Percentiles rank a stretch among this genome's conserved stretches.
phyloP scores from a whole-genome alignment of 257 asterid species.

The Solanum lycopersicoides region DNA sequence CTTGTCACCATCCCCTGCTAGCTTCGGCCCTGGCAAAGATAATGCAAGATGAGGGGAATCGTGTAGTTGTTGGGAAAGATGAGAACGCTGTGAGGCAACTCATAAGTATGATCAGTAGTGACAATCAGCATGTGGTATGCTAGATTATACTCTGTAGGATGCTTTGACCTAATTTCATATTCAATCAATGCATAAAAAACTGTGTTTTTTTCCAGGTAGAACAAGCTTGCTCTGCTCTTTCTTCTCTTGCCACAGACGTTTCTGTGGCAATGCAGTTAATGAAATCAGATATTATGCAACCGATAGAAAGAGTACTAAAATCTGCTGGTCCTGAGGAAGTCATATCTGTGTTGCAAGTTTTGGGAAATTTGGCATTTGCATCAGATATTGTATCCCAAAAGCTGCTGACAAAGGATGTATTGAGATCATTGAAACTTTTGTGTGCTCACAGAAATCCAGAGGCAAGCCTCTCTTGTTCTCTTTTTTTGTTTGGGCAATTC shows the following conservation, averaged over 20 bases:
- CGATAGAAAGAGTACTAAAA: conserved; percentile 80
- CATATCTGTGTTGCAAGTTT: conserved; percentile 81
- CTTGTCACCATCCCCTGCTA: conserved; percentile 97
- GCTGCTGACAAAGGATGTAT: conserved; percentile 78
- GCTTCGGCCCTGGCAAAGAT: conserved; percentile 98
- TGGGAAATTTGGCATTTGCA: conserved; percentile 77
- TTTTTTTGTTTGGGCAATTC: background rate
- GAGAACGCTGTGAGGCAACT: conserved; percentile 98
- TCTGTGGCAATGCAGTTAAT: conserved; percentile 88
- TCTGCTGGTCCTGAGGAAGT: conserved; percentile 73
- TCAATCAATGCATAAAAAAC: conserved; percentile 5
- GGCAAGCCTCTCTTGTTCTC: conserved; percentile 42
- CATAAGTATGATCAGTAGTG: conserved; percentile 98
- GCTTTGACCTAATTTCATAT: conserved; percentile 1
- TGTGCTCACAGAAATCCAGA: conserved; percentile 79
- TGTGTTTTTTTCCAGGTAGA: conserved; percentile 54
- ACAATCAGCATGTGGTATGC: conserved; percentile 94
- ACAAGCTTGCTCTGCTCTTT: conserved; percentile 96
- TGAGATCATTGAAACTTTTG: conserved; percentile 68
- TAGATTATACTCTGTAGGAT: conserved; percentile 3
- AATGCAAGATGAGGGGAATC: conserved; percentile 93
- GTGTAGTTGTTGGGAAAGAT: conserved; percentile 92
- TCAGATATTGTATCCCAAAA: conserved; percentile 88
- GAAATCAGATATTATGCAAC: conserved; percentile 94
- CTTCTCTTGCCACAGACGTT: conserved; percentile 86